These are phyloP conservation scores for Penicillium coffeae DNA, from an alignment of 495 filamentous ascomycete genomes.

Conservation along the genomic window DNA sequence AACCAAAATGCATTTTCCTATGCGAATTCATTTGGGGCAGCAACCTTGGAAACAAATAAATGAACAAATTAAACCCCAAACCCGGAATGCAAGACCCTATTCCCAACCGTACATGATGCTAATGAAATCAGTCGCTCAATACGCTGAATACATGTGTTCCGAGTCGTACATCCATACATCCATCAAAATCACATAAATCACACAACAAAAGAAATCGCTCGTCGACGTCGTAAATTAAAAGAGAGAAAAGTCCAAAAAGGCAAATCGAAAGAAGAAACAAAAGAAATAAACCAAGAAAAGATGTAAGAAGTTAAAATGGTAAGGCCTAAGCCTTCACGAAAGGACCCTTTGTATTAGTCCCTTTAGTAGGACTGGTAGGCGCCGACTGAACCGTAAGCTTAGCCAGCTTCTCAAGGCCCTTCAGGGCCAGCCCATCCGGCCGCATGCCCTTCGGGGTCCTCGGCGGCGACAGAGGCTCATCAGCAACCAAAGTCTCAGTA, in stretches of 20 bases:
- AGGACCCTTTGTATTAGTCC: constrained; percentile 6
- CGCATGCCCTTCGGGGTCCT: constrained; percentile 12
- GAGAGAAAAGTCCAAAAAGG: background rate
- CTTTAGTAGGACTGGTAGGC: constrained; percentile 16
- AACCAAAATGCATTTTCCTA: no score
- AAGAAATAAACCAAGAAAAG: background rate
- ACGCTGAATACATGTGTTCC: background rate
- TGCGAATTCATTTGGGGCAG: no score
- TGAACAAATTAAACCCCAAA: background rate
- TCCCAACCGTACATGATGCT: background rate
- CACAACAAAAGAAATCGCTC: background rate
- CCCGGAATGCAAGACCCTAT: background rate
- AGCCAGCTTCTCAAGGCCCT: constrained; percentile 7
- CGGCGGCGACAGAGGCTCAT: constrained; percentile 13
- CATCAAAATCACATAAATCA: constrained; percentile 1
- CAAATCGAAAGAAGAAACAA: background rate
- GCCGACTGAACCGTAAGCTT: constrained; percentile 17
- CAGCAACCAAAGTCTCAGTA: constrained; percentile 22
- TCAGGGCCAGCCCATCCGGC: constrained; percentile 4
- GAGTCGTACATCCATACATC: background rate
- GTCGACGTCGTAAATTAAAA: background rate
- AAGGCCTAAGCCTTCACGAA: constrained; percentile 1
- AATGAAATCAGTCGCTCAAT: background rate
- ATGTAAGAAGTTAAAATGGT: background rate
- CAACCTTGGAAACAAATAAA: background rate